phyloP scores from a whole-genome alignment of 495 filamentous ascomycete species.

The Neurospora pannonica region DNA sequence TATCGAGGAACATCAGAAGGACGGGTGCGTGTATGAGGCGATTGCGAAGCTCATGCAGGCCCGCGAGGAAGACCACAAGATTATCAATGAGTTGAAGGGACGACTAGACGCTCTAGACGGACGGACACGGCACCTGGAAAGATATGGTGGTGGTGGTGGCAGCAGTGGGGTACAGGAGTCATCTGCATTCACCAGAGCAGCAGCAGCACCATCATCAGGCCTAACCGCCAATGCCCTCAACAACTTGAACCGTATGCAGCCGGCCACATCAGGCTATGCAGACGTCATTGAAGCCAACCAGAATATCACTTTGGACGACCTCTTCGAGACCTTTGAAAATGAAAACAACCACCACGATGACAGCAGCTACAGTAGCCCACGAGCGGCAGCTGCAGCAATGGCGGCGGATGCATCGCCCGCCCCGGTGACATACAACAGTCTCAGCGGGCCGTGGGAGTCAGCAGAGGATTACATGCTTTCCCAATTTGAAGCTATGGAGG shows the following conservation, averaged over 20 bases:
- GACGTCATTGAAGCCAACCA: neutral
- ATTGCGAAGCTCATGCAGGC: slow-evolving; percentile 13
- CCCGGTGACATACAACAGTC: neutral
- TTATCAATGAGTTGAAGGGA: slow-evolving; percentile 17
- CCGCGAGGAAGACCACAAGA: slow-evolving; percentile 16
- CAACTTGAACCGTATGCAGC: neutral
- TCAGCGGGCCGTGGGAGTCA: neutral
- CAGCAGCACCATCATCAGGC: neutral
- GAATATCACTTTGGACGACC: neutral
- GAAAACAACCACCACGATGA: slow-evolving; percentile 5
- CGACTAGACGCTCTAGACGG: slow-evolving; percentile 10
- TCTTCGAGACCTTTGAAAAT: neutral
- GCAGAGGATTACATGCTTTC: slow-evolving; percentile 32
- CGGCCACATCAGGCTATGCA: neutral
- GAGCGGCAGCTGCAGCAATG: neutral
- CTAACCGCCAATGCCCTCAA: neutral
- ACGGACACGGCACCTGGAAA: neutral
- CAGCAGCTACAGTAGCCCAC: slow-evolving; percentile 3
- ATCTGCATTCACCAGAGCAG: neutral
- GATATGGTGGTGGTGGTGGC: neutral
- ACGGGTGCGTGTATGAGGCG: slow-evolving; percentile 18
- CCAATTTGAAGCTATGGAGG: slow-evolving; percentile 39
- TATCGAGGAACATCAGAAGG: slow-evolving; percentile 20
- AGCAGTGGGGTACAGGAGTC: neutral
- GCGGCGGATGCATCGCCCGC: slow-evolving; percentile 7